These are phyloP conservation scores for Rutidosis leptorrhynchoides DNA, from an alignment of 129 eudicot genomes.

Conservation along the genomic window DNA sequence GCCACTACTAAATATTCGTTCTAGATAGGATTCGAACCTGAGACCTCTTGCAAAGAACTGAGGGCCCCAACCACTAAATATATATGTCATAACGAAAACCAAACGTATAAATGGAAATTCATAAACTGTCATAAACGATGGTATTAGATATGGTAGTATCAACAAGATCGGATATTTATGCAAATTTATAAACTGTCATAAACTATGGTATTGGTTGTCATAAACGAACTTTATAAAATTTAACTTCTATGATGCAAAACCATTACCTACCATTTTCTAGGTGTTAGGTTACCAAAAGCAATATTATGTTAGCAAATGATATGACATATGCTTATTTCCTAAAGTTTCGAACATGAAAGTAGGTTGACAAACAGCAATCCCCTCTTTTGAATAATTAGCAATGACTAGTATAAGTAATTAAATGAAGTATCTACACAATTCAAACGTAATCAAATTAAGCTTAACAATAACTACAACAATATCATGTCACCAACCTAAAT, in stretches of 20 bases:
- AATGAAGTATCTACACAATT: background rate
- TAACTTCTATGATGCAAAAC: slow-evolving; percentile 7
- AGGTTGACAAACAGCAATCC: slow-evolving; percentile 6
- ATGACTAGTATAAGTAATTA: background rate
- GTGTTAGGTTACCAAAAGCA: background rate
- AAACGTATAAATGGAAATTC: background rate
- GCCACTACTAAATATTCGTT: too few species aligned
- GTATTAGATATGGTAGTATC: background rate
- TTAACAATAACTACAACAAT: too few species aligned
- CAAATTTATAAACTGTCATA: background rate
- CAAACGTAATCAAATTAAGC: background rate
- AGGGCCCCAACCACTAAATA: too few species aligned
- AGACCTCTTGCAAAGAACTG: too few species aligned
- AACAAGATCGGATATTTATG: slow-evolving; percentile 6
- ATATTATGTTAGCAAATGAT: too few species aligned
- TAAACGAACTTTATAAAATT: background rate
- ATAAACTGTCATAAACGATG: background rate
- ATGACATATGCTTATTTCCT: too few species aligned
- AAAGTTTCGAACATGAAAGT: background rate
- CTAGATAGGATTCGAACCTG: too few species aligned
- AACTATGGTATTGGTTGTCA: background rate
- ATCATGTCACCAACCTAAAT: too few species aligned
- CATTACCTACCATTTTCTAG: background rate
- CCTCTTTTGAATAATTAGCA: background rate
- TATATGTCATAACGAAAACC: slow-evolving; percentile 1